Percentiles rank a stretch among this genome's conserved stretches.
Conservation (phyloP, 139 green algal species). For the Coelastrella sp. region DNA sequence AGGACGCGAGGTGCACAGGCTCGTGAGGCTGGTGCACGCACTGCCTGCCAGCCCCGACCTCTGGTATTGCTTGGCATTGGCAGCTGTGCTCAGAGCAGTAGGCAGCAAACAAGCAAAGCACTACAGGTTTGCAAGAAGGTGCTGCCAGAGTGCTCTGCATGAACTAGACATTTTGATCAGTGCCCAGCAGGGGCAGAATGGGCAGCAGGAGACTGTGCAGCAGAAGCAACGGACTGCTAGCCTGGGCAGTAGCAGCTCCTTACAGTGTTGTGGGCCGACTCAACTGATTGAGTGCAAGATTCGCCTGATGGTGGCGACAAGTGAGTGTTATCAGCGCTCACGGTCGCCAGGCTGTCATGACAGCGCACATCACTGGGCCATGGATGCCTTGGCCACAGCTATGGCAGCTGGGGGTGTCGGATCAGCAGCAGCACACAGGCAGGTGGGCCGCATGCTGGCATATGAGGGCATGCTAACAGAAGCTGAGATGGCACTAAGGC, state of each 20-base stretch:
- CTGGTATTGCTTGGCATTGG: conserved; percentile 50
- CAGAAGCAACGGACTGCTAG: neutral
- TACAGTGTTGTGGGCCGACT: neutral
- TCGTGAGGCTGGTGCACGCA: conserved; percentile 28
- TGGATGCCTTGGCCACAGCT: conserved; percentile 39
- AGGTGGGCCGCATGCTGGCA: conserved; percentile 36
- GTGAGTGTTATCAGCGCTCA: conserved; percentile 58
- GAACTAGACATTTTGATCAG: neutral
- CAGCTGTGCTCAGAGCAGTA: conserved; percentile 41
- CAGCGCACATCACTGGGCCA: conserved; percentile 36
- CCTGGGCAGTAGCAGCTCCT: neutral
- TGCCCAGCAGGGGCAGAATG: conserved; percentile 6
- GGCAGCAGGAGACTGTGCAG: neutral
- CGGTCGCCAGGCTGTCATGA: conserved; percentile 23
- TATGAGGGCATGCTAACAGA: neutral
- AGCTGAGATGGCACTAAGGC: conserved; percentile 36
- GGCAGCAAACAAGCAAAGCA: conserved; percentile 25
- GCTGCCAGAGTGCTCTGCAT: conserved; percentile 34
- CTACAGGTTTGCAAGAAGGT: conserved; percentile 35
- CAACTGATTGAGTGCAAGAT: conserved; percentile 42
- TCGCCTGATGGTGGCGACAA: conserved; percentile 49
- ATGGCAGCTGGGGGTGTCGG: neutral
- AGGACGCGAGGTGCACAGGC: conserved; percentile 32
- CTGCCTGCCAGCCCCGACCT: neutral
- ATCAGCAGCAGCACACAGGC: conserved; percentile 16